A percentile compares a stretch with the other conserved stretches of the same genome.
These are phyloP conservation scores for Platanthera zijinensis DNA, from an alignment of 106 monocot genomes.

Conservation along the genomic window DNA sequence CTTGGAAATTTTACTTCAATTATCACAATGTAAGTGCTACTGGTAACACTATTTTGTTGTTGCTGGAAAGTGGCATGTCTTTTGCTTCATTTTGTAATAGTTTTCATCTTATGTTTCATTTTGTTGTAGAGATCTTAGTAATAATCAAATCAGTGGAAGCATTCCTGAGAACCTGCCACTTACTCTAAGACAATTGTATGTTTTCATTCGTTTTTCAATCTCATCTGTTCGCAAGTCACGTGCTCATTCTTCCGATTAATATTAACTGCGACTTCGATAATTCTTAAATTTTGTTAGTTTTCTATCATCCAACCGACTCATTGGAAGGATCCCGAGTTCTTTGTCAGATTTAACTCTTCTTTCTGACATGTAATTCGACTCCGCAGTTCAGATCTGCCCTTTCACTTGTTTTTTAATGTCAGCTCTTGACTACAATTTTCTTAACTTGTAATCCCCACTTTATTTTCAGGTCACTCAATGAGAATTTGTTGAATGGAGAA, in stretches of 20 bases:
- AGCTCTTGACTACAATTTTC: background rate
- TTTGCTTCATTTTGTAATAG: background rate
- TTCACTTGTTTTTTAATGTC: background rate
- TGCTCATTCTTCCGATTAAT: background rate
- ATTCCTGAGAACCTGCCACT: slow-evolving; percentile 72
- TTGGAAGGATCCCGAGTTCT: slow-evolving; percentile 67
- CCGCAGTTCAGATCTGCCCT: background rate
- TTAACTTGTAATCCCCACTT: background rate
- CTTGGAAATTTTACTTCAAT: slow-evolving; percentile 66
- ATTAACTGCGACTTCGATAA: background rate
- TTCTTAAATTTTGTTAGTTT: slow-evolving; percentile 39
- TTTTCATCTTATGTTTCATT: slow-evolving; percentile 2
- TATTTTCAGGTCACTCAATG: slow-evolving; percentile 57
- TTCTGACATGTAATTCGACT: slow-evolving; percentile 50
- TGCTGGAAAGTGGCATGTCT: background rate
- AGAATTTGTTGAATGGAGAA: slow-evolving; percentile 61
- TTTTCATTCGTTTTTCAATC: slow-evolving; percentile 8
- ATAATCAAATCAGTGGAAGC: slow-evolving; percentile 80
- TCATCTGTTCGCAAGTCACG: background rate
- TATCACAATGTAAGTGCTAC: slow-evolving; percentile 47
- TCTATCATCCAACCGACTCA: slow-evolving; percentile 71
- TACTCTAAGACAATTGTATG: slow-evolving; percentile 73
- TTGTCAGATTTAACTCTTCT: slow-evolving; percentile 48
- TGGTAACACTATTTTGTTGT: background rate
- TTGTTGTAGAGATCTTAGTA: slow-evolving; percentile 56